phyloP scores from a whole-genome alignment of 192 early-diverging fungal genomes.

The Coemansia sp. region DNA sequence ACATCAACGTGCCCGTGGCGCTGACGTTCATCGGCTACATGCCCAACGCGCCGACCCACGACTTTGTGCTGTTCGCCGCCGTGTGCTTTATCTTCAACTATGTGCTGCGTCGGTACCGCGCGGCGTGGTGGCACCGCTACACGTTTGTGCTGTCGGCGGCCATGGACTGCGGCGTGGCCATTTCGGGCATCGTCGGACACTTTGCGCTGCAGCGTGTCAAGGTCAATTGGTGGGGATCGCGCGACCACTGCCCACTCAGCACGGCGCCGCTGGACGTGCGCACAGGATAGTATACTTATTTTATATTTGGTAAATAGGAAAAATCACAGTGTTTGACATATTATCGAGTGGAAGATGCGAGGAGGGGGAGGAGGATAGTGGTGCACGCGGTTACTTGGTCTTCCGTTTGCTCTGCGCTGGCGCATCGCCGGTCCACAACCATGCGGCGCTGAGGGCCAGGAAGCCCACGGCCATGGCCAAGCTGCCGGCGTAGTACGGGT shows the following conservation, averaged over 20 bases:
- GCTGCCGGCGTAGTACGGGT: slow-evolving; percentile 88
- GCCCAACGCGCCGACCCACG: slow-evolving; percentile 54
- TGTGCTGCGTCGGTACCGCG: slow-evolving; percentile 52
- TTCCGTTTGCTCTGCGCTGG: background rate
- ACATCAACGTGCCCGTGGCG: slow-evolving; percentile 64
- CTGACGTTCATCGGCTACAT: slow-evolving; percentile 55
- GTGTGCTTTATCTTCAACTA: slow-evolving; percentile 65
- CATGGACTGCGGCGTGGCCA: slow-evolving; percentile 47
- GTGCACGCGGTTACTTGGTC: background rate
- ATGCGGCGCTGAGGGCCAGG: slow-evolving; percentile 74
- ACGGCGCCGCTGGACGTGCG: slow-evolving; percentile 13
- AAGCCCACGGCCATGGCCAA: slow-evolving; percentile 84
- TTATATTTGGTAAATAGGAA: too few species aligned
- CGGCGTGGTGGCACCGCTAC: slow-evolving; percentile 60
- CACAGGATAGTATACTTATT: too few species aligned
- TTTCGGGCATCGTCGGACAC: slow-evolving; percentile 34
- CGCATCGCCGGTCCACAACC: slow-evolving; percentile 59
- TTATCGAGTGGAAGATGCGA: too few species aligned
- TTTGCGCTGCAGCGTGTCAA: slow-evolving; percentile 31
- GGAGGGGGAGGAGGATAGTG: too few species aligned
- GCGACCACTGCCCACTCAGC: slow-evolving; percentile 22
- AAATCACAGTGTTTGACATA: too few species aligned
- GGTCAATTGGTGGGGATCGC: slow-evolving; percentile 42
- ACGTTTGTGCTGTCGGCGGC: slow-evolving; percentile 54
- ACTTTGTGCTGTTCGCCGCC: slow-evolving; percentile 36